Conservation (phyloP, 148 eudicot genomes). For the Talinum fruticosum region DNA sequence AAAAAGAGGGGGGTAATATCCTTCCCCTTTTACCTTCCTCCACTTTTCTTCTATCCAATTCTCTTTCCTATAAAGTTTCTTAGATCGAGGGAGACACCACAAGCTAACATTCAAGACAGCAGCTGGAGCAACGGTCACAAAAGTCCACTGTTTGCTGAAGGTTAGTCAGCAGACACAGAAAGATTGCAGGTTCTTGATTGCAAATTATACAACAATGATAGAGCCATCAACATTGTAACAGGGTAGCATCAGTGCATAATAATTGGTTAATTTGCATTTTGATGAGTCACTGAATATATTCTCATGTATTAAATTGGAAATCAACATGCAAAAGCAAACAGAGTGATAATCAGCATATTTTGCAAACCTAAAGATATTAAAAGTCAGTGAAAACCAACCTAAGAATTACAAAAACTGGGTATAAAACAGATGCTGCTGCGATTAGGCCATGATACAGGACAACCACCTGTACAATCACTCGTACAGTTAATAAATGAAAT, state of each 20-base stretch:
- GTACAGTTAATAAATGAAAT: constrained; percentile 3
- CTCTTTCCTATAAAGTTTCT: no score
- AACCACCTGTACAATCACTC: constrained; percentile 53
- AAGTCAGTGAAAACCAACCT: constrained; percentile 47
- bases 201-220: background rate
- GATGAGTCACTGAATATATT: background rate
- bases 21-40: no score
- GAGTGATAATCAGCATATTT: background rate
- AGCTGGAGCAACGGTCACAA: no score
- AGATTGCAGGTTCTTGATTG: background rate
- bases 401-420: constrained; percentile 83
- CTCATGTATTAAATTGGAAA: background rate
- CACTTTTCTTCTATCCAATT: no score
- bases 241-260: background rate
- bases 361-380: background rate
- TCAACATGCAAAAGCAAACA: background rate
- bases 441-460: constrained; percentile 63
- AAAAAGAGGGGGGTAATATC: no score
- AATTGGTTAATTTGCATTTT: background rate
- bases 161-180: background rate
- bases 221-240: background rate
- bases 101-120: no score
- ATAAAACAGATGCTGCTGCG: constrained; percentile 52
- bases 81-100: no score
- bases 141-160: no score